Evolutionary conservation across 2,329 filamentous ascomycete genomes (phyloP), one percentile per base, ranked within the genome.

Genomic region (Alternaria consortialis): DNA sequence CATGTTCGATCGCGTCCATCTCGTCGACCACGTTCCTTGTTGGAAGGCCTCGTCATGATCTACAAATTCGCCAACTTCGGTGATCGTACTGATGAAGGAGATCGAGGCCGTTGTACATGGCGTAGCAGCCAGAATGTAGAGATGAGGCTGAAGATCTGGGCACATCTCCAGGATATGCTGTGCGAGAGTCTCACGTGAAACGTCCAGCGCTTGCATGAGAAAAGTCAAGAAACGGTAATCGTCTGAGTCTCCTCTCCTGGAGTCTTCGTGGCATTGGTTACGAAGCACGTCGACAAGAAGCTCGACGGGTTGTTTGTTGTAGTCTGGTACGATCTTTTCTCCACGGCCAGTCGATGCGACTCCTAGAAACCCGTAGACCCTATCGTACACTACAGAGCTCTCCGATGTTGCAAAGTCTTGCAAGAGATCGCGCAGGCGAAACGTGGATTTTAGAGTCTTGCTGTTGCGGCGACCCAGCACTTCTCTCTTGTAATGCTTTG

Each of bases 201-300:
- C 57, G 0, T 42, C 39, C 15, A 67, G 57, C 23, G 56, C 61
- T 9, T 55, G 47, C 52, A 56, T 63, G 12, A 67, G 60, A 11
- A 61, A 59, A 2, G 37, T 48, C 7, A 67, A 12, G 34, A 67
- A 65, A n/a, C 58, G 39, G 34, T 56, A 56, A 11, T 65, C 50
- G 20, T 67, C 52, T 15, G 60, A 50, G 5, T 63, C 50, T 17
- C 43, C 55, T 40, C 48, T 53, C 23, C 25, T 40, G 4, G 9
- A 6, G 0, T 53, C 42, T 15, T 32, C 58, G 7, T 55, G 31
- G 4, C 55, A 65, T 36, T 67, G 62, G 25, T 67, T 65, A 5
- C 52, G 57, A 44, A 67, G 59, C 4, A 67, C 64, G 17, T 63
- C 64, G 3, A 65, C 62, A 12, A 67, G 60, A 2, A 67, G 55